Percentiles rank a stretch among this genome's conserved stretches.
Conservation (phyloP, 371 early-diverging fungal genomes). For the Chytridium lagenaria region DNA sequence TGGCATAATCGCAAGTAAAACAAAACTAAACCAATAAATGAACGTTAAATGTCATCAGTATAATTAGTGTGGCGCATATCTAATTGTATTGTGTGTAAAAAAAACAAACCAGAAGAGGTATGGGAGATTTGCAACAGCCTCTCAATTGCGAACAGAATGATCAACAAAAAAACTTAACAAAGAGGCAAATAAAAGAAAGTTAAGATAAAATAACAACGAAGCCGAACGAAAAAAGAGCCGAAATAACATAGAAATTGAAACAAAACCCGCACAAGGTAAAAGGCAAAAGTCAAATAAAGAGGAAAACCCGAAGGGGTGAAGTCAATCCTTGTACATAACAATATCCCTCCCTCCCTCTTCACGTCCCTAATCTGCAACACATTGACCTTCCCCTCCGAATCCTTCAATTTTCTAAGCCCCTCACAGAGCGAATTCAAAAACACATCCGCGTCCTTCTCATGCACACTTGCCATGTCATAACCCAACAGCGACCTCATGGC, state of each 20-base stretch:
- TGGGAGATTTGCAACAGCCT: no score
- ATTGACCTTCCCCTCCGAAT: slow-evolving; percentile 19
- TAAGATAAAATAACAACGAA: background rate
- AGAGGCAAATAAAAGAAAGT: background rate
- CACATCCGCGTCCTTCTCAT: slow-evolving; percentile 42
- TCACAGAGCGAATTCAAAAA: slow-evolving; percentile 43
- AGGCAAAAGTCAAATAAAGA: background rate
- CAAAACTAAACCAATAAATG: no score
- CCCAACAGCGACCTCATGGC: slow-evolving; percentile 42
- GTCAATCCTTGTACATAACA: no score
- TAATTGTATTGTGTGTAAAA: no score
- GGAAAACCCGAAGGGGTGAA: no score
- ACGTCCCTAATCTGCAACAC: slow-evolving; percentile 31
- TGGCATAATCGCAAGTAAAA: no score
- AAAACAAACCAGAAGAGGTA: no score
- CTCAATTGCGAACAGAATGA: no score
- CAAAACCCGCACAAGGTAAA: background rate
- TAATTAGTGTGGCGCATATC: no score
- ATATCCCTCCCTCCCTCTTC: no score
- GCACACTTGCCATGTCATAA: slow-evolving; percentile 42
- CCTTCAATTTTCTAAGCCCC: slow-evolving; percentile 28
- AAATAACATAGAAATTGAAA: background rate
- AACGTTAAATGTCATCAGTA: no score
- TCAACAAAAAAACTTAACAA: no score
- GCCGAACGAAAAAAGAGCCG: background rate